phyloP scores from a whole-genome alignment of 257 asterid species.

The Anisodus acutangulus region DNA sequence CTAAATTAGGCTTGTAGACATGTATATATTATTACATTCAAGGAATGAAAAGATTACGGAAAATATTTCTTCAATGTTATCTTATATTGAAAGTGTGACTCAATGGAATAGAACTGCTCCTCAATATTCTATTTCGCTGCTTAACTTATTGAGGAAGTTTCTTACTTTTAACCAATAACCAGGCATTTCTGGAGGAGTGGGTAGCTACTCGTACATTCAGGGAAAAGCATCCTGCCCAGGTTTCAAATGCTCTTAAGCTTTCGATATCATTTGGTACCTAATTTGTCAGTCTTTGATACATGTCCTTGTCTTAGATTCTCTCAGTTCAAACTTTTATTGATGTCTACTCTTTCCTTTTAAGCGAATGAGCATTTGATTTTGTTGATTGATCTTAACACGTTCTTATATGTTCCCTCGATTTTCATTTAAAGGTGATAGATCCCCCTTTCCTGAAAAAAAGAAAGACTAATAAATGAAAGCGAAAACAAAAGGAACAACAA shows the following conservation, averaged over 20 bases:
- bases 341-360: neutral
- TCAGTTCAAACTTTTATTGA: too few species aligned
- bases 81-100: neutral
- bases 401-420: neutral
- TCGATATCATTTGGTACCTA: neutral
- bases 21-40: too few species aligned
- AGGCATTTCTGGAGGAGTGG: slow-evolving; percentile 99
- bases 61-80: too few species aligned
- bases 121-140: neutral
- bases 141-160: slow-evolving; percentile 27
- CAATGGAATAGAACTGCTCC: neutral
- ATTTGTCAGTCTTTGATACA: neutral
- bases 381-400: neutral
- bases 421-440: neutral
- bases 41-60: too few species aligned
- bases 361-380: neutral
- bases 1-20: too few species aligned
- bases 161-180: slow-evolving; percentile 44
- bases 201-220: slow-evolving; percentile 63
- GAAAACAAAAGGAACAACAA: neutral
- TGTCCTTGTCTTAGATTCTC: neutral
- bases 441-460: neutral
- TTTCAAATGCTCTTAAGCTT: slow-evolving; percentile 37
- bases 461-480: too few species aligned
- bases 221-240: slow-evolving; percentile 81